A percentile compares a stretch with the other conserved stretches of the same genome.
Evolutionary conservation across 805 yeast species (phyloP).

Genomic region (Teunomyces gatunensis): DNA sequence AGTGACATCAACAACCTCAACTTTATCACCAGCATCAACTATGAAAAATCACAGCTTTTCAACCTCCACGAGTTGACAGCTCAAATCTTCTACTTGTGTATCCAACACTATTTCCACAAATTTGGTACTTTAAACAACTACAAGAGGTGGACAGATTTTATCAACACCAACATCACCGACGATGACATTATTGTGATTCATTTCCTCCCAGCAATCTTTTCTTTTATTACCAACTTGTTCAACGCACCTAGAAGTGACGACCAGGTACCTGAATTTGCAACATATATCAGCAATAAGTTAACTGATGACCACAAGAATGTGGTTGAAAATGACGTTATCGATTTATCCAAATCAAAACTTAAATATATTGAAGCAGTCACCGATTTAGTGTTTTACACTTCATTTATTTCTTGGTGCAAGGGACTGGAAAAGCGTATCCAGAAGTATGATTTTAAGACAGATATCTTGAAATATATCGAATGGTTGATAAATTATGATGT

Average conservation of each 20-base stretch:
- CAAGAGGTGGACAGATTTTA: slow-evolving; percentile 41
- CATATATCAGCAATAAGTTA: slow-evolving; percentile 36
- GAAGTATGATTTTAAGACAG: slow-evolving; percentile 51
- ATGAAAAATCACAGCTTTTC: slow-evolving; percentile 60
- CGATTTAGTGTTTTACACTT: slow-evolving; percentile 50
- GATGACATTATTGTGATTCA: slow-evolving; percentile 67
- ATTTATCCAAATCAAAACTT: slow-evolving; percentile 30
- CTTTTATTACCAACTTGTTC: slow-evolving; percentile 40
- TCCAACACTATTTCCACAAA: slow-evolving; percentile 33
- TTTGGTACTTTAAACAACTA: slow-evolving; percentile 33
- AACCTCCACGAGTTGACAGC: slow-evolving; percentile 71
- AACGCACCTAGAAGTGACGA: slow-evolving; percentile 39
- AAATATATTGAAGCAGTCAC: slow-evolving; percentile 43
- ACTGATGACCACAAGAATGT: slow-evolving; percentile 23
- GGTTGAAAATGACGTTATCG: slow-evolving; percentile 22
- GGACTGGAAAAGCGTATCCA: slow-evolving; percentile 36
- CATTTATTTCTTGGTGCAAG: slow-evolving; percentile 70
- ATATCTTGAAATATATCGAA: slow-evolving; percentile 59
- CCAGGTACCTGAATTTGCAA: slow-evolving; percentile 32
- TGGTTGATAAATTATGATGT: slow-evolving; percentile 63
- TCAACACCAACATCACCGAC: slow-evolving; percentile 45
- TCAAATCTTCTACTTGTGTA: slow-evolving; percentile 56
- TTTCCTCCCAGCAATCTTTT: slow-evolving; percentile 58
- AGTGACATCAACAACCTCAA: slow-evolving; percentile 48
- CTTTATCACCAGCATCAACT: slow-evolving; percentile 42